Percentiles rank a stretch among this genome's conserved stretches.
Conservation (phyloP, 768 basidiomycete genomes). For the Phylloporus sp. region DNA sequence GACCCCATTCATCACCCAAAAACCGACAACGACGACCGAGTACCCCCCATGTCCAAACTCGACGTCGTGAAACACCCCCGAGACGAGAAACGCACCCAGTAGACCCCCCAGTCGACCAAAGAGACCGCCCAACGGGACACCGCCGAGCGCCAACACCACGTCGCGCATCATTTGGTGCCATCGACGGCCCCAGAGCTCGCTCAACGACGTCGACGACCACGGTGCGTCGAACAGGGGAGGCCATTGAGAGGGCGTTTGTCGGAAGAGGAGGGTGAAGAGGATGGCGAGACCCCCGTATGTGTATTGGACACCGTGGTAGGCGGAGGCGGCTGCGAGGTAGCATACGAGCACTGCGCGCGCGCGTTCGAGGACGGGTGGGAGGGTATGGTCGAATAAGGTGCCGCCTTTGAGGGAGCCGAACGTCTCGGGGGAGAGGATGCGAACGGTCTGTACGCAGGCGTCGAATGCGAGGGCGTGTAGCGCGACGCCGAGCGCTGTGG, state of each 20-base stretch:
- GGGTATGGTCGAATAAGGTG: conserved; percentile 31
- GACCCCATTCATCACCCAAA: conserved; percentile 53
- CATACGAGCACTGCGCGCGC: conserved; percentile 41
- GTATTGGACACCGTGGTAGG: conserved; percentile 44
- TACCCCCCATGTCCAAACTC: conserved; percentile 47
- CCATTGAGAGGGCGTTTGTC: conserved; percentile 49
- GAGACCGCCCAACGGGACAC: conserved; percentile 37
- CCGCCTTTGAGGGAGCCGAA: conserved; percentile 33
- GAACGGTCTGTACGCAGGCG: conserved; percentile 8
- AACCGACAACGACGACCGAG: conserved; percentile 37
- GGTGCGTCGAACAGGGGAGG: conserved; percentile 58
- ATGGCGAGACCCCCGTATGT: conserved; percentile 40
- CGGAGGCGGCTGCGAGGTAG: conserved; percentile 36
- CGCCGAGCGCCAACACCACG: conserved; percentile 47
- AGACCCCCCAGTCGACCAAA: conserved; percentile 48
- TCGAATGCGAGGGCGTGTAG: conserved; percentile 14
- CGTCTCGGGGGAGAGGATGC: conserved; percentile 36
- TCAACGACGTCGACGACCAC: conserved; percentile 51
- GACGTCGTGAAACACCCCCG: conserved; percentile 52
- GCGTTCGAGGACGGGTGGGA: conserved; percentile 30
- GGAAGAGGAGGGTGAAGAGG: conserved; percentile 41
- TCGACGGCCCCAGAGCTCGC: conserved; percentile 55
- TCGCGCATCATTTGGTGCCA: conserved; percentile 69
- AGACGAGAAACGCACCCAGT: conserved; percentile 53
- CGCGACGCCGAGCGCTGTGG: background rate